phyloP scores from a whole-genome alignment of 495 filamentous ascomycete species.

The Penicillium cataractarum region DNA sequence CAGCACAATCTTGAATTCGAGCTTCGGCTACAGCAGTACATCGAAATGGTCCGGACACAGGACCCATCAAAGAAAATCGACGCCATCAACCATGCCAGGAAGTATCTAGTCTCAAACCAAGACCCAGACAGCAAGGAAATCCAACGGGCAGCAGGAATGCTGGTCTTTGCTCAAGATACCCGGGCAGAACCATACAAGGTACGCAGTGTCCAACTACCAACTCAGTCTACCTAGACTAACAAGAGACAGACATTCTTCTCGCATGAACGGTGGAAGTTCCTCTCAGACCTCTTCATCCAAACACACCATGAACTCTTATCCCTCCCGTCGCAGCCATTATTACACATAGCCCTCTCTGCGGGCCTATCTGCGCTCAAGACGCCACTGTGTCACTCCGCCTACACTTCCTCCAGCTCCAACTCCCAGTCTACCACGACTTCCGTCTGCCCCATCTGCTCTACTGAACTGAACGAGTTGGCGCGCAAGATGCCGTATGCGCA shows the following conservation, averaged over 20 bases:
- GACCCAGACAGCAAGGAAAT: constrained; percentile 72
- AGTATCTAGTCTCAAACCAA: constrained; percentile 69
- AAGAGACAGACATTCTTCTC: constrained; percentile 69
- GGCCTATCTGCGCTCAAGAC: constrained; percentile 96
- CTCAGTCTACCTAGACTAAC: background rate
- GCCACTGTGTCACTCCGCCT: constrained; percentile 82
- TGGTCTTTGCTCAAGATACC: constrained; percentile 71
- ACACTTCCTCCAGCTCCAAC: constrained; percentile 60
- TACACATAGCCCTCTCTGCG: constrained; percentile 88
- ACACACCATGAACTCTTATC: constrained; percentile 87
- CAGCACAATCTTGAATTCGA: constrained; percentile 91
- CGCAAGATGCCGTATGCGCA: constrained; percentile 89
- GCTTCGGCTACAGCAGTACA: constrained; percentile 92
- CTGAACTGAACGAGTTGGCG: constrained; percentile 90
- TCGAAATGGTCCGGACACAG: constrained; percentile 78
- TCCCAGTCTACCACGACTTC: constrained; percentile 61
- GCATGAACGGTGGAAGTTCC: constrained; percentile 67
- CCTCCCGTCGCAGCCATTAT: constrained; percentile 80
- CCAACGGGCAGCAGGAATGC: constrained; percentile 72
- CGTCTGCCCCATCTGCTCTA: constrained; percentile 93
- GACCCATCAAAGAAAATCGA: constrained; percentile 65
- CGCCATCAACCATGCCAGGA: constrained; percentile 79
- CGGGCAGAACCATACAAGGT: constrained; percentile 66
- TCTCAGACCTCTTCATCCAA: constrained; percentile 80
- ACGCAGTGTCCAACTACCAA: constrained; percentile 17